phyloP scores from a whole-genome alignment of 31 red algal species.

The Porphyra umbilicalis region DNA sequence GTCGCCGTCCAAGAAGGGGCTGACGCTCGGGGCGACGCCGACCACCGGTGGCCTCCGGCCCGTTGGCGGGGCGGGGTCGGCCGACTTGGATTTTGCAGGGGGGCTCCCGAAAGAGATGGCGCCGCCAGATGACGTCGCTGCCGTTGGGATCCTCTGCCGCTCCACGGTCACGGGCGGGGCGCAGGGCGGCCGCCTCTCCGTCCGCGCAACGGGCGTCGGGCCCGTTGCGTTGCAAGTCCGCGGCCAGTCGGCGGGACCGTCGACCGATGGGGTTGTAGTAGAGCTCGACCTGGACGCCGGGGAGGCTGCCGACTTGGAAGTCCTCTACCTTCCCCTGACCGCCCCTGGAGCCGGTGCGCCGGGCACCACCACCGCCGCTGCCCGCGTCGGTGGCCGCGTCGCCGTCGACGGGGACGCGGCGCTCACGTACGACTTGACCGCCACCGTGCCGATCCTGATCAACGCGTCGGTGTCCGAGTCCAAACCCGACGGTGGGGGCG shows the following conservation, averaged over 20 bases:
- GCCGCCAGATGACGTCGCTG: conserved; percentile 17
- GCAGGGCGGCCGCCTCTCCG: not conserved
- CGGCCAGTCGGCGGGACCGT: not conserved
- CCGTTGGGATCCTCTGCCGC: conserved; percentile 6
- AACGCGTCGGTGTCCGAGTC: not conserved
- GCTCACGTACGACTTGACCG: not conserved
- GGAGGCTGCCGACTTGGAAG: conserved; percentile 5
- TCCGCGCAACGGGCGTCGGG: not conserved
- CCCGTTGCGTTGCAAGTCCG: not conserved
- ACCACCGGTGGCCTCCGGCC: conserved; percentile 2
- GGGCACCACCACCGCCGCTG: conserved; percentile 8
- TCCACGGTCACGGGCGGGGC: not conserved
- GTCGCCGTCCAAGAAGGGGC: conserved; percentile 16
- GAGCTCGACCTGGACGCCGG: not conserved
- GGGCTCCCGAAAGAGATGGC: conserved; percentile 10
- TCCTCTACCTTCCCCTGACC: too few species aligned
- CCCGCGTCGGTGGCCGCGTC: not conserved
- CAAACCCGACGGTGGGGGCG: not conserved
- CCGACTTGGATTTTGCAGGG: conserved; percentile 10
- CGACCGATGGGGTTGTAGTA: not conserved
- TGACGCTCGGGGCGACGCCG: conserved; percentile 20
- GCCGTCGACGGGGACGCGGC: not conserved
- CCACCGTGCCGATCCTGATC: not conserved
- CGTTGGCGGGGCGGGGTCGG: conserved; percentile 13
- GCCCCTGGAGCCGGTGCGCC: too few species aligned